Percentiles rank a stretch among this genome's conserved stretches.
phyloP scores from a whole-genome alignment of 1,284 basidiomycete species.

The Termitomyces sp. region DNA sequence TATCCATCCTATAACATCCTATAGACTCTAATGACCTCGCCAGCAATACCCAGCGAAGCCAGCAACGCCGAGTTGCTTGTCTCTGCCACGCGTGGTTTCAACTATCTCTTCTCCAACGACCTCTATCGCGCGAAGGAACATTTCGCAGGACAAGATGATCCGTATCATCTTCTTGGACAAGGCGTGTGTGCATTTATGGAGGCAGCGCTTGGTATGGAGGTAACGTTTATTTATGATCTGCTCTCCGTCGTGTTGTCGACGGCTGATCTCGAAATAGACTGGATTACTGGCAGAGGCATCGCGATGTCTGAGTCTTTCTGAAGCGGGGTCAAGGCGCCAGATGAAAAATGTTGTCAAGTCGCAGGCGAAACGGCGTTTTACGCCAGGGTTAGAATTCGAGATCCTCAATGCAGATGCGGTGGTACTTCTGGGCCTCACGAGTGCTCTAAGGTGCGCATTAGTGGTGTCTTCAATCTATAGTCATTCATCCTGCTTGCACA shows the following conservation, averaged over 20 bases:
- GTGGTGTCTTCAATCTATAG: not conserved
- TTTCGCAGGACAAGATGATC: conserved; percentile 48
- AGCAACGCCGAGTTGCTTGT: conserved; percentile 32
- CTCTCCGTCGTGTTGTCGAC: not conserved
- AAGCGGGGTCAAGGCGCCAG: conserved; percentile 55
- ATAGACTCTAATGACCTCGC: not conserved
- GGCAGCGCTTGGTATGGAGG: conserved; percentile 79
- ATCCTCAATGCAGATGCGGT: conserved; percentile 66
- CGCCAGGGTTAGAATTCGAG: conserved; percentile 67
- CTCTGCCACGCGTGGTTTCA: conserved; percentile 57
- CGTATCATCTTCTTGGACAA: conserved; percentile 66
- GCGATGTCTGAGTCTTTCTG: conserved; percentile 47
- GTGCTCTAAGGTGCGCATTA: conserved; percentile 54
- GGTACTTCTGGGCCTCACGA: conserved; percentile 62
- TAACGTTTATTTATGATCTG: conserved; percentile 22
- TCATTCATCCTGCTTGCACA: conserved; percentile 20
- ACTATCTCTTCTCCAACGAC: conserved; percentile 64
- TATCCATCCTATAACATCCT: not conserved
- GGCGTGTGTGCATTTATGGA: conserved; percentile 73
- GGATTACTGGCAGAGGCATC: conserved; percentile 54
- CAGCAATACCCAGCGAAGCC: conserved; percentile 1
- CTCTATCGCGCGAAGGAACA: conserved; percentile 45
- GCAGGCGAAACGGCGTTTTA: conserved; percentile 40
- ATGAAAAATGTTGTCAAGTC: conserved; percentile 39
- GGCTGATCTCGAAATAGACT: conserved; percentile 17